Evolutionary conservation across 345 rosid genomes (phyloP).

Genomic region (Combretum micranthum): DNA sequence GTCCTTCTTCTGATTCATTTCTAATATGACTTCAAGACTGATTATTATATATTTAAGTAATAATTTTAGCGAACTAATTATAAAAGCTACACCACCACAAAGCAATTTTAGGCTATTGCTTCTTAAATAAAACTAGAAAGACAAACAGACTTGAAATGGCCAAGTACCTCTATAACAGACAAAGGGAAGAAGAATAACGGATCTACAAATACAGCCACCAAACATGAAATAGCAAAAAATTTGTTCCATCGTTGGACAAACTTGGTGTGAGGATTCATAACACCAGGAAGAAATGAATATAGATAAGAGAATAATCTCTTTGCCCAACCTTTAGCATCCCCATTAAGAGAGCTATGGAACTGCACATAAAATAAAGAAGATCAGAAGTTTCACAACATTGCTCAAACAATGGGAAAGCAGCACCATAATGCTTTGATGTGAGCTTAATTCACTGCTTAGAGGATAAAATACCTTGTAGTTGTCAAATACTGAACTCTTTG

Average conservation of each 20-base stretch:
- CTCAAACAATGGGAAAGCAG: not conserved
- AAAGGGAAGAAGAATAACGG: too few species aligned
- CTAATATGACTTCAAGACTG: too few species aligned
- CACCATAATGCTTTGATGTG: not conserved
- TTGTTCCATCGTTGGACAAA: slow-evolving; percentile 61
- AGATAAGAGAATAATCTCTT: slow-evolving; percentile 35
- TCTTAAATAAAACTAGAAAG: not conserved
- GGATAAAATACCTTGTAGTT: slow-evolving; percentile 32
- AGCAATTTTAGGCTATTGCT: too few species aligned
- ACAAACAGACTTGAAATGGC: not conserved
- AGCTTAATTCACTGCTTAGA: not conserved
- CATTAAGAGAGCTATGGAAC: slow-evolving; percentile 64
- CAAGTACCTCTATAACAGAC: too few species aligned
- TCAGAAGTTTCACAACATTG: not conserved
- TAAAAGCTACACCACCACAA: too few species aligned
- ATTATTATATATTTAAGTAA: too few species aligned
- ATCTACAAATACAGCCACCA: too few species aligned
- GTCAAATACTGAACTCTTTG: slow-evolving; percentile 50
- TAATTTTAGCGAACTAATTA: too few species aligned
- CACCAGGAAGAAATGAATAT: slow-evolving; percentile 34
- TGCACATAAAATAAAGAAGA: slow-evolving; percentile 15
- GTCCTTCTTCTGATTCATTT: too few species aligned
- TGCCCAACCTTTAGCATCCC: slow-evolving; percentile 86
- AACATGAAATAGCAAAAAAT: slow-evolving; percentile 59
- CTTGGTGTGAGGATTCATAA: slow-evolving; percentile 78